phyloP scores from a whole-genome alignment of 768 basidiomycete species.

The Austroboletus eburneus region DNA sequence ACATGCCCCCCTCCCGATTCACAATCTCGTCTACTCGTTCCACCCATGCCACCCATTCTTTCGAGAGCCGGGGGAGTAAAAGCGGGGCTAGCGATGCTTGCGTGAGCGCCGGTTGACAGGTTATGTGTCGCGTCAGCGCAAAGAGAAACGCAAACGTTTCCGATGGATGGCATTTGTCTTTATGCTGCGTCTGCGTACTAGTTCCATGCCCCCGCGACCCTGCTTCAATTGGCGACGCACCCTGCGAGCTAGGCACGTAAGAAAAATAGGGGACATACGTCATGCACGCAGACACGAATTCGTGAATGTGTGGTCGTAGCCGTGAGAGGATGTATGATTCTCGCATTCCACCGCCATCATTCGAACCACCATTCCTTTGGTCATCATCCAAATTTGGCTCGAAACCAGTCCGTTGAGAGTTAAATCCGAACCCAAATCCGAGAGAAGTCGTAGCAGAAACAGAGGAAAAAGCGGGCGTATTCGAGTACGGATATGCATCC shows the following conservation, averaged over 20 bases:
- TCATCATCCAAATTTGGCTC: constrained; percentile 29
- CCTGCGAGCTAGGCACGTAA: constrained; percentile 37
- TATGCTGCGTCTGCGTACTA: constrained; percentile 48
- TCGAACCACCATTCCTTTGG: constrained; percentile 17
- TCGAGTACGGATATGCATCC: constrained; percentile 83
- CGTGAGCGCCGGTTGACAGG: constrained; percentile 63
- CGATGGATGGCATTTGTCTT: constrained; percentile 63
- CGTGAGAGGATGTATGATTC: constrained; percentile 76
- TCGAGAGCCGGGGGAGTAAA: constrained; percentile 57
- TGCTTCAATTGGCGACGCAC: constrained; percentile 19
- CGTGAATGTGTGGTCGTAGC: constrained; percentile 67
- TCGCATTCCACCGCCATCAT: constrained; percentile 61
- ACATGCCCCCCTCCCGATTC: constrained; percentile 75
- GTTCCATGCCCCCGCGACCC: constrained; percentile 40
- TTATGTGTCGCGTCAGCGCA: constrained; percentile 61
- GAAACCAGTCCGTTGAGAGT: constrained; percentile 27
- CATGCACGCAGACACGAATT: constrained; percentile 72
- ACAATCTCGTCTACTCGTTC: constrained; percentile 63
- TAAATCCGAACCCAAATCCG: constrained; percentile 27
- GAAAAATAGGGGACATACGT: constrained; percentile 88
- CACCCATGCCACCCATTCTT: constrained; percentile 81
- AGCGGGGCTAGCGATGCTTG: constrained; percentile 54
- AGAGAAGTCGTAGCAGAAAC: constrained; percentile 33
- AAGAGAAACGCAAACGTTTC: constrained; percentile 74
- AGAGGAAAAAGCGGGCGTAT: constrained; percentile 32